These are phyloP conservation scores for Aspergillus sp. DNA, from an alignment of 2,329 filamentous ascomycete species.

Conservation along the genomic window DNA sequence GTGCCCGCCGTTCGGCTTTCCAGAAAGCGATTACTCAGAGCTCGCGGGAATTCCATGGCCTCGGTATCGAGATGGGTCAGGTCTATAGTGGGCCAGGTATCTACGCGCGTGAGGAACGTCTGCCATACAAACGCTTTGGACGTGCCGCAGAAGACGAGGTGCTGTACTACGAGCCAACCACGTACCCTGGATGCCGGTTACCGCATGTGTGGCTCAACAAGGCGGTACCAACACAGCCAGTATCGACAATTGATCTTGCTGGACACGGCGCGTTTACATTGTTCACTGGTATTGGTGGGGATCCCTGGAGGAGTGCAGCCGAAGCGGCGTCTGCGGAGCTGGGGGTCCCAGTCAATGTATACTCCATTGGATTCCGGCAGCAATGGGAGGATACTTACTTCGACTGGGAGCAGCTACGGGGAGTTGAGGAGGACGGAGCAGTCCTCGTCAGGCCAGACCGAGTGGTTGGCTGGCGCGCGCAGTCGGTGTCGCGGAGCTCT, in stretches of 20 bases:
- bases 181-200: constrained; percentile 8
- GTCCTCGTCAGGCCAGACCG: constrained; percentile 38
- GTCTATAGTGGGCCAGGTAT: neutral
- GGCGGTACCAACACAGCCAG: neutral
- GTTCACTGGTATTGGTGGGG: constrained; percentile 3
- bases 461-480: too few species aligned
- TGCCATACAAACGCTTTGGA: neutral
- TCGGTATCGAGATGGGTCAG: neutral
- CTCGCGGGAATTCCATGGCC: neutral
- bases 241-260: constrained; percentile 7
- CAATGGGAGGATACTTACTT: constrained; percentile 4
- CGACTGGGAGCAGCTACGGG: constrained; percentile 12
- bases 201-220: constrained; percentile 9
- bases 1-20: neutral
- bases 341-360: neutral
- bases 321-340: neutral
- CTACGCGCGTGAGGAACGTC: neutral
- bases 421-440: constrained; percentile 24
- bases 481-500: too few species aligned
- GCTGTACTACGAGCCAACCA: neutral
- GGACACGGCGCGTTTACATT: constrained; percentile 1
- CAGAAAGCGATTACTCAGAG: neutral
- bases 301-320: constrained; percentile 1
- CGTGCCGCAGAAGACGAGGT: neutral
- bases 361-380: constrained; percentile 5